Percentiles rank a stretch among this genome's conserved stretches.
phyloP scores from a whole-genome alignment of 139 green algal genomes.

The Picochlorum sp. region DNA sequence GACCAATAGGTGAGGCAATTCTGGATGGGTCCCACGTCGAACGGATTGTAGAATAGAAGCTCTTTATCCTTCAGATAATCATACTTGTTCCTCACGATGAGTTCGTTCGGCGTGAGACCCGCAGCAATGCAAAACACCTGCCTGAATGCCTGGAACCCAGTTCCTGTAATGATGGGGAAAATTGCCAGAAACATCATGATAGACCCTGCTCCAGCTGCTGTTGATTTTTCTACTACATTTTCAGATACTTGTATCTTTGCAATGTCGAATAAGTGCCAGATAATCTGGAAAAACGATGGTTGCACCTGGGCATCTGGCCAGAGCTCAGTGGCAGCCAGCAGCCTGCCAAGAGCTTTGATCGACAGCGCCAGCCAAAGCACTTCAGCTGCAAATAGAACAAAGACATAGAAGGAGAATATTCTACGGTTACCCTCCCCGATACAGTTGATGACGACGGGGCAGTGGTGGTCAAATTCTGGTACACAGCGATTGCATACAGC shows the following conservation, averaged over 20 bases:
- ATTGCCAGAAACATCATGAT: background rate
- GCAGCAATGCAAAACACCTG: constrained; percentile 29
- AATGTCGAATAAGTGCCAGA: too few species aligned
- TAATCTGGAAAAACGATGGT: too few species aligned
- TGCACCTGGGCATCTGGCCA: too few species aligned
- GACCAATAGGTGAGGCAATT: constrained; percentile 36
- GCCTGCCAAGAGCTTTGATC: constrained; percentile 6
- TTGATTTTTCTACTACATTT: background rate
- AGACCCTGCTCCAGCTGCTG: background rate
- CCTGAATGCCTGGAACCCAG: constrained; percentile 24
- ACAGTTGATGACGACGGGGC: constrained; percentile 43
- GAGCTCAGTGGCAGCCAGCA: background rate
- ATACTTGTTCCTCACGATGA: constrained; percentile 36
- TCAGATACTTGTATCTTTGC: too few species aligned
- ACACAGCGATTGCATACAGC: constrained; percentile 36
- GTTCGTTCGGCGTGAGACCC: constrained; percentile 64
- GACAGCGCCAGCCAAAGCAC: constrained; percentile 31
- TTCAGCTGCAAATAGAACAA: constrained; percentile 27
- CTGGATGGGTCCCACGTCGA: constrained; percentile 26
- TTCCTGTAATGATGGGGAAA: constrained; percentile 17
- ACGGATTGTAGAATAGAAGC: constrained; percentile 32
- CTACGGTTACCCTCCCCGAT: constrained; percentile 39
- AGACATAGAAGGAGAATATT: constrained; percentile 34
- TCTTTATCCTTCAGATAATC: constrained; percentile 36
- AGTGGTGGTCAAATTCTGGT: constrained; percentile 51